These are phyloP conservation scores for Yamadazyma dushanensis DNA, from an alignment of 1,139 yeast genomes.

Conservation along the genomic window DNA sequence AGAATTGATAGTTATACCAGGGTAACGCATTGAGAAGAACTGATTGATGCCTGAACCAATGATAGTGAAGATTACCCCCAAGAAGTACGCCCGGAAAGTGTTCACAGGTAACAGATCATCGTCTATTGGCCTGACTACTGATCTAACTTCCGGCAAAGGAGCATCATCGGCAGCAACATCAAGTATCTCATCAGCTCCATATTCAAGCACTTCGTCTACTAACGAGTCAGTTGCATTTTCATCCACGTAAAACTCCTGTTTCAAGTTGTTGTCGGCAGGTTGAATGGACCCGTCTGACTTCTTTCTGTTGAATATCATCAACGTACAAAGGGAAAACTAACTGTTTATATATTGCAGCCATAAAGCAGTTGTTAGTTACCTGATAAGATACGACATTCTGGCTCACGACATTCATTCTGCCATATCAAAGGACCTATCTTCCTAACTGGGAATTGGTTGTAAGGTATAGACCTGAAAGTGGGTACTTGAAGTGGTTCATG, in stretches of 20 bases:
- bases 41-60: constrained; percentile 59
- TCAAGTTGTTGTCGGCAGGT: neutral
- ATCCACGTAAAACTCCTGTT: neutral
- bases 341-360: too few species aligned
- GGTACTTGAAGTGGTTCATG: too few species aligned
- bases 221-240: constrained; percentile 1
- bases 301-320: neutral
- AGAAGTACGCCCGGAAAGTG: constrained; percentile 51
- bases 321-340: too few species aligned
- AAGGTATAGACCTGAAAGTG: too few species aligned
- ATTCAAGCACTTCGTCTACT: neutral
- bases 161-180: constrained; percentile 19
- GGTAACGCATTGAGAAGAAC: constrained; percentile 58
- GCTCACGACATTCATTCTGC: too few species aligned
- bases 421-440: too few species aligned
- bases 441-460: too few species aligned
- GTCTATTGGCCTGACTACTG: constrained; percentile 54
- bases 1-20: constrained; percentile 45
- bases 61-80: constrained; percentile 54
- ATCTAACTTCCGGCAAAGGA: constrained; percentile 65
- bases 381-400: too few species aligned
- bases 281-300: neutral
- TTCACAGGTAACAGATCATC: constrained; percentile 50
- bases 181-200: constrained; percentile 4
- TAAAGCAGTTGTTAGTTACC: too few species aligned